Evolutionary conservation across 768 basidiomycete genomes (phyloP).

Genomic region (Neoboletus magnificus): DNA sequence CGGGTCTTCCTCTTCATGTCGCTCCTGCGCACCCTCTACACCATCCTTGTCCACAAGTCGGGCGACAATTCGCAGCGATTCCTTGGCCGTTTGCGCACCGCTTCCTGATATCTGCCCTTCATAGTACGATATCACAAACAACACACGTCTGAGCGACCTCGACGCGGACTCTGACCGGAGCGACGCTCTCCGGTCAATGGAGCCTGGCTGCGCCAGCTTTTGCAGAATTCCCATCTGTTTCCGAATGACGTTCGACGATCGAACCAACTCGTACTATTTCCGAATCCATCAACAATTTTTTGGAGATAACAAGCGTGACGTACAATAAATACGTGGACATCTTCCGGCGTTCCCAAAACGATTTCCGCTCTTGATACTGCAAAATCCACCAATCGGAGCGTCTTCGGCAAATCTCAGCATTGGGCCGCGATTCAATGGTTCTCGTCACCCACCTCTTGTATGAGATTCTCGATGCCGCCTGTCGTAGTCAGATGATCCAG

Average conservation of each 20-base stretch:
- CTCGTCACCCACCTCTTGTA: conserved; percentile 46
- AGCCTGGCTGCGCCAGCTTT: conserved; percentile 31
- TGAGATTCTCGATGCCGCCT: conserved; percentile 50
- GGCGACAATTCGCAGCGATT: conserved; percentile 56
- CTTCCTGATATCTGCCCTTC: conserved; percentile 47
- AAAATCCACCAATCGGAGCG: conserved; percentile 51
- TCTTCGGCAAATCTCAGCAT: conserved; percentile 32
- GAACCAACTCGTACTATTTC: conserved; percentile 61
- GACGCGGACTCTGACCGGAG: conserved; percentile 34
- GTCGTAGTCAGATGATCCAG: conserved; percentile 50
- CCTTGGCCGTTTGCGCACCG: conserved; percentile 46
- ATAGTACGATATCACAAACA: conserved; percentile 49
- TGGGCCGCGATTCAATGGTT: neutral
- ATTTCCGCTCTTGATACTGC: conserved; percentile 49
- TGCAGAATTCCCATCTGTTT: conserved; percentile 48
- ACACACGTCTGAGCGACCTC: conserved; percentile 41
- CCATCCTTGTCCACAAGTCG: conserved; percentile 62
- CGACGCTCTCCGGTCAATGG: conserved; percentile 25
- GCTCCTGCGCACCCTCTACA: conserved; percentile 39
- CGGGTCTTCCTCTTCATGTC: conserved; percentile 37
- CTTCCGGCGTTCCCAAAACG: conserved; percentile 50
- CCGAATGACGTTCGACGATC: conserved; percentile 47
- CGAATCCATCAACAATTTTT: neutral
- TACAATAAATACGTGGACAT: conserved; percentile 62
- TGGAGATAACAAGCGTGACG: conserved; percentile 23